A percentile compares a stretch with the other conserved stretches of the same genome.
Evolutionary conservation across 345 rosid species (phyloP).

Genomic region (Sapria himalayana): DNA sequence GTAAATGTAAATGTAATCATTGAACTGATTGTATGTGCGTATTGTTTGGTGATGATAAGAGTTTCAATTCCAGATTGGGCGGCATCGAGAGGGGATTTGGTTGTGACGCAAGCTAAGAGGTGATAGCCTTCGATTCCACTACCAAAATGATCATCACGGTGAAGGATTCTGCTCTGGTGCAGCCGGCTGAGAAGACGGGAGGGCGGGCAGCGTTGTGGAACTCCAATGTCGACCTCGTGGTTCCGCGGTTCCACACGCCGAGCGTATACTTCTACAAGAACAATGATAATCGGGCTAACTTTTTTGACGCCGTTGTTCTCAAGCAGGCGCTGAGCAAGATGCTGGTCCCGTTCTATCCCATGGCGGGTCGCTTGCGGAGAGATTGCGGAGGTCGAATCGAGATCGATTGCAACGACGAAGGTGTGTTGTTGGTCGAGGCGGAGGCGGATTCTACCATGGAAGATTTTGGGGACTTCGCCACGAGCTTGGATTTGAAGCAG

Average conservation of each 20-base stretch:
- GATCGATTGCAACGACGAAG: slow-evolving; percentile 71
- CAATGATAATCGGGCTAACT: slow-evolving; percentile 28
- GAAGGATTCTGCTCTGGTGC: slow-evolving; percentile 52
- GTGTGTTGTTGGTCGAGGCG: slow-evolving; percentile 67
- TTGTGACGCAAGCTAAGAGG: too few relatives aligned
- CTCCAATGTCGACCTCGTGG: slow-evolving; percentile 72
- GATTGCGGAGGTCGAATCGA: slow-evolving; percentile 85
- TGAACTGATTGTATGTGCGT: too few relatives aligned
- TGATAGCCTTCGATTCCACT: too few relatives aligned
- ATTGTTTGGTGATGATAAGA: too few relatives aligned
- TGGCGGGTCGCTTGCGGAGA: slow-evolving; percentile 72
- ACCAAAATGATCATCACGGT: slow-evolving; percentile 59
- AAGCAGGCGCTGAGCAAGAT: slow-evolving; percentile 59
- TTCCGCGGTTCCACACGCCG: slow-evolving; percentile 77
- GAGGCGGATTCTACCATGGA: slow-evolving; percentile 43
- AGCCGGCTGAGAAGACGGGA: slow-evolving; percentile 54
- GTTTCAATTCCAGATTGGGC: too few relatives aligned
- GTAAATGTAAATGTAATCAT: too few relatives aligned
- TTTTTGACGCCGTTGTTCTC: slow-evolving; percentile 40
- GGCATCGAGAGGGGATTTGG: too few relatives aligned
- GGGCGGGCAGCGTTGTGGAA: slow-evolving; percentile 50
- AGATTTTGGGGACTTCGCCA: slow-evolving; percentile 82
- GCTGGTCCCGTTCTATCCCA: slow-evolving; percentile 74
- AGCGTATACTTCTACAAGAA: slow-evolving; percentile 90
- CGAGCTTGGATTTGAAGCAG: slow-evolving; percentile 57